phyloP scores from a whole-genome alignment of 805 yeast species.

The Starmerella sp. region DNA sequence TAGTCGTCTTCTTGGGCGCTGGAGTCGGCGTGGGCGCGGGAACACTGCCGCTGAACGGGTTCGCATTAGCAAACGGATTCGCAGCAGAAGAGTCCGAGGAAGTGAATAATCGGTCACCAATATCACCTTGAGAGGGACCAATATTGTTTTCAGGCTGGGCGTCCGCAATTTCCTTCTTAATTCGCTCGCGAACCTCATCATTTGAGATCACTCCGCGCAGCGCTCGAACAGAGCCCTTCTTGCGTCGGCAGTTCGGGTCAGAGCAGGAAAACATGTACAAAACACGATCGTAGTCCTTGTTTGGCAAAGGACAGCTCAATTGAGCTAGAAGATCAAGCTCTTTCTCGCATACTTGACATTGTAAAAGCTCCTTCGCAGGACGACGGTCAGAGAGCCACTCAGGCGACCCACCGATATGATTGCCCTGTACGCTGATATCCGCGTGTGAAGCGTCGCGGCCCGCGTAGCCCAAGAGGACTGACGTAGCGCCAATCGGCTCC shows the following conservation, averaged over 20 bases:
- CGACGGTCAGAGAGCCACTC: constrained; percentile 48
- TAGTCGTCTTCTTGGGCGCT: constrained; percentile 1
- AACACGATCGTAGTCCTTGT: constrained; percentile 52
- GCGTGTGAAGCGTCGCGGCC: constrained; percentile 22
- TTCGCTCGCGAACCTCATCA: constrained; percentile 31
- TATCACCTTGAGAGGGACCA: constrained; percentile 3
- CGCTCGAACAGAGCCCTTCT: constrained; percentile 60
- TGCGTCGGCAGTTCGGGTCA: constrained; percentile 51
- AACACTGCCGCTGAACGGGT: constrained; percentile 14
- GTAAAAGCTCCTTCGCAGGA: constrained; percentile 41
- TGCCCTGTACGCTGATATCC: constrained; percentile 24
- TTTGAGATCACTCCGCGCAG: constrained; percentile 65
- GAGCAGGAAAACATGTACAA: constrained; percentile 71
- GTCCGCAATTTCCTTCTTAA: constrained; percentile 33
- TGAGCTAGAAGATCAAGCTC: constrained; percentile 61
- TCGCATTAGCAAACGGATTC: constrained; percentile 6
- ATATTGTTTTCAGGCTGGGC: constrained; percentile 34
- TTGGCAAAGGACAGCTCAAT: constrained; percentile 67
- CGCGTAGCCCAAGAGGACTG: constrained; percentile 30
- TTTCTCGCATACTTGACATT: constrained; percentile 56
- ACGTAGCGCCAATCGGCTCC: constrained; percentile 22
- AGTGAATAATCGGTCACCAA: constrained; percentile 19
- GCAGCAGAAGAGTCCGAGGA: background rate
- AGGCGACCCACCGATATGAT: constrained; percentile 73
- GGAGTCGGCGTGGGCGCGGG: background rate